phyloP scores from a whole-genome alignment of 179 eudicot species.

The Corrigiola litoralis region DNA sequence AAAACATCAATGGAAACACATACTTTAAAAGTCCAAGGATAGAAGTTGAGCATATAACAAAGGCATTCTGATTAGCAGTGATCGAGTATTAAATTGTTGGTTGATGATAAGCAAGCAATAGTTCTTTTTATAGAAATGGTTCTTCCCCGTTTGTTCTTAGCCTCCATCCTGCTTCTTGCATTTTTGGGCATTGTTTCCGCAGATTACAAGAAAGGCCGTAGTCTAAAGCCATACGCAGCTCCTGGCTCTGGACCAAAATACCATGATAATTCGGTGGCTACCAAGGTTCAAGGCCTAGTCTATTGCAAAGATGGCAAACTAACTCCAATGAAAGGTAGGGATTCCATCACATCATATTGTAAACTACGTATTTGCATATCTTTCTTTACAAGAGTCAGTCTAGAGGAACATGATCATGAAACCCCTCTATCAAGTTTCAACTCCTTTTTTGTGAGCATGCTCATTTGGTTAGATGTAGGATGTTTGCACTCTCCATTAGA shows the following conservation, averaged over 20 bases:
- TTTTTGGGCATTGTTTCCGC: slow-evolving; percentile 5
- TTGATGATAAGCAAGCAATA: not conserved
- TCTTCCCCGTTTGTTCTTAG: not conserved
- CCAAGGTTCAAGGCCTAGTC: slow-evolving; percentile 14
- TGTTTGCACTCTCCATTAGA: too few species aligned
- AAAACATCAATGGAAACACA: not conserved
- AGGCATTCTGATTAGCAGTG: not conserved
- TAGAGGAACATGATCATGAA: not conserved
- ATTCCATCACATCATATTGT: not conserved
- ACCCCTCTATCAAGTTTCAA: too few species aligned
- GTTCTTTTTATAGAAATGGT: not conserved
- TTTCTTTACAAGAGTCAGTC: too few species aligned
- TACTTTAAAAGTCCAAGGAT: not conserved
- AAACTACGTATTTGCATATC: not conserved
- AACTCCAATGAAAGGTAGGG: slow-evolving; percentile 10
- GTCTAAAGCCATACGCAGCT: slow-evolving; percentile 2
- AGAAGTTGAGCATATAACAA: not conserved
- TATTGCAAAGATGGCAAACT: slow-evolving; percentile 4
- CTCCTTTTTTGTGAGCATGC: too few species aligned
- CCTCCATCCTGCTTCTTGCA: not conserved
- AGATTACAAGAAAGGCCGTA: not conserved
- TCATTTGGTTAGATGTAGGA: too few species aligned
- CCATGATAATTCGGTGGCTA: not conserved
- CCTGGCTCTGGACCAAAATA: not conserved
- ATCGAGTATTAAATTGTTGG: not conserved